phyloP scores from a whole-genome alignment of 2,329 filamentous ascomycete genomes.

The Capronia americana region DNA sequence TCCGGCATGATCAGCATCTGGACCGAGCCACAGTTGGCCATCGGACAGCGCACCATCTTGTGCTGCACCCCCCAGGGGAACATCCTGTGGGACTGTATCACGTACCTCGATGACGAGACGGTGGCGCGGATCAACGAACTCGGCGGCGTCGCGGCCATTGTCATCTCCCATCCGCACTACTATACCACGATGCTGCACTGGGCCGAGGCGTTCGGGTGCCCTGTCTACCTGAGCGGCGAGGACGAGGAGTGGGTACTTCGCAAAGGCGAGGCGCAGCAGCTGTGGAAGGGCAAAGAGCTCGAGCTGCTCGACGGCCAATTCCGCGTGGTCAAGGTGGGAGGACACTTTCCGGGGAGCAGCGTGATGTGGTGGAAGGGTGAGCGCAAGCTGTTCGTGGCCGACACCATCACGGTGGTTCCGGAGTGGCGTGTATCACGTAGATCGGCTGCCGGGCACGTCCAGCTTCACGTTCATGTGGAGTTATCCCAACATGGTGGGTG shows the following conservation, averaged over 20 bases:
- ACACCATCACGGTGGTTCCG: conserved; percentile 79
- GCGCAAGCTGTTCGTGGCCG: conserved; percentile 71
- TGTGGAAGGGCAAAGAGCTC: conserved; percentile 30
- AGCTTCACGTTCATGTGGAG: too few species aligned
- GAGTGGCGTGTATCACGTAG: conserved; percentile 44
- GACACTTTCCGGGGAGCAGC: conserved; percentile 78
- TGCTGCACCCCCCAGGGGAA: too few species aligned
- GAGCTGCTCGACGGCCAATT: conserved; percentile 51
- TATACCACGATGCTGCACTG: conserved; percentile 78
- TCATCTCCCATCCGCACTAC: conserved; percentile 82
- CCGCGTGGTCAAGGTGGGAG: conserved; percentile 71
- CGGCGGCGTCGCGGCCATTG: conserved; percentile 73
- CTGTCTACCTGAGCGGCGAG: conserved; percentile 70
- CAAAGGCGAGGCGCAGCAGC: conserved; percentile 49
- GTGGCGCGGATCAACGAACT: conserved; percentile 61
- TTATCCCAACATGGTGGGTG: too few species aligned
- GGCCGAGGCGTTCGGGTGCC: conserved; percentile 71
- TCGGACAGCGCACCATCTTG: too few species aligned
- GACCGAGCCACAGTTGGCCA: too few species aligned
- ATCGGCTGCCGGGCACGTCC: too few species aligned
- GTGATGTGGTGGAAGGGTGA: conserved; percentile 62
- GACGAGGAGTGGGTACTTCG: conserved; percentile 70
- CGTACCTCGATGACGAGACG: conserved; percentile 49
- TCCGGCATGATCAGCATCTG: too few species aligned
- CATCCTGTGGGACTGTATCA: too few species aligned